Conservation (phyloP, 306 rosid genomes). For the Gastrolobium bilobum region DNA sequence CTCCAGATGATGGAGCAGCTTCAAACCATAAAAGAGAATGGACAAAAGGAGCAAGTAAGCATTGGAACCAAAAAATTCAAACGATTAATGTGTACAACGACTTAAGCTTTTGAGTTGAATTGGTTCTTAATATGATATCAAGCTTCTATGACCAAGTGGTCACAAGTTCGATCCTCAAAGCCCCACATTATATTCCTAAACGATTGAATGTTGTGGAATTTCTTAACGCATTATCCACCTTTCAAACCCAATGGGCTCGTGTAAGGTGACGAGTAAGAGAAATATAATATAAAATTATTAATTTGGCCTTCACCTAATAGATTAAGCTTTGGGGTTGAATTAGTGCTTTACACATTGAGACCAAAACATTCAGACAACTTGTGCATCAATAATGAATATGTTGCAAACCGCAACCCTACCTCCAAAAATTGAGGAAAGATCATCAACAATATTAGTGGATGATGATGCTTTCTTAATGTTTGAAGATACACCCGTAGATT, state of each 20-base stretch:
- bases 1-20: conserved; percentile 85
- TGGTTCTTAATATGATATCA: too few species aligned
- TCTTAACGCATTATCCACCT: too few species aligned
- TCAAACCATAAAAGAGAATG: conserved; percentile 44
- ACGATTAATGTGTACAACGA: not conserved
- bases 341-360: not conserved
- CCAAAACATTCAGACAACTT: conserved; percentile 28
- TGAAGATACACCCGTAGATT: conserved; percentile 62
- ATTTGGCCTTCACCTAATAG: too few species aligned
- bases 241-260: too few species aligned
- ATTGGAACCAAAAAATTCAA: conserved; percentile 32
- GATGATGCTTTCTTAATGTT: conserved; percentile 85
- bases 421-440: conserved; percentile 90
- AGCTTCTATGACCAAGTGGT: too few species aligned
- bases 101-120: too few species aligned
- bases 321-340: too few species aligned
- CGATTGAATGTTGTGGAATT: too few species aligned
- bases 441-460: conserved; percentile 79
- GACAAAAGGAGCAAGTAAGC: conserved; percentile 38
- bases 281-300: too few species aligned
- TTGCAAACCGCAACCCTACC: conserved; percentile 57
- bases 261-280: too few species aligned
- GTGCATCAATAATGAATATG: conserved; percentile 42
- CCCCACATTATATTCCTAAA: too few species aligned
- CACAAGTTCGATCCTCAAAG: too few species aligned